Evolutionary conservation across 352 stramenopile genomes (phyloP), one percentile per base, ranked within the genome.

Genomic region (Pythium pectinolyticum): DNA sequence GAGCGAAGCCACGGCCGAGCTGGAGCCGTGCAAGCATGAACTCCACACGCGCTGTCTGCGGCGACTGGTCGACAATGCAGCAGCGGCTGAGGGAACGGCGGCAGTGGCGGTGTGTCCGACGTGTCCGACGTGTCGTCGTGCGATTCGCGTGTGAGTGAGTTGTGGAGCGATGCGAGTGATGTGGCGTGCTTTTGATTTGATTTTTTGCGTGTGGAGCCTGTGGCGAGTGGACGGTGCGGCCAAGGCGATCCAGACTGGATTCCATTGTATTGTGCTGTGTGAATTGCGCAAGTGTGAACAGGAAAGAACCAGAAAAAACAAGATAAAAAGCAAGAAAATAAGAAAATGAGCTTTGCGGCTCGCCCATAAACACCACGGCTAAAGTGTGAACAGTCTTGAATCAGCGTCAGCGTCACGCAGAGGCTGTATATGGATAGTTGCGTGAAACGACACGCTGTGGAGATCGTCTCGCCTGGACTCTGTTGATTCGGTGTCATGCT

Each of bases 21-120:
- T 88, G 20, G 22, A 28, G 4, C 65, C 51, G n/a, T 90, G 81
- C 39, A 25, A 67, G n/a, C 81, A 90, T 28, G 69, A 80, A 46
- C 71, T 91, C 22, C 80, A 91, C 56, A 70, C 63, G 20, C 56
- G 49, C 11, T 90, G 78, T 31, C 57, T 79, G 8, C 48, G 43
- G 12, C 12, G 17, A 2, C 55, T 69, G n/a, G 14, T 60, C 27
- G 28, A 55, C 19, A 58, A n/a, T 30, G 46, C 43, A 20, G 35
- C 25, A 15, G 54, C 28, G 12, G 55, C 19, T 30, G 53, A 59
- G 4, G 55, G 46, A 2, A 59, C 8, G 22, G 17, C 43, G 17
- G 35, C 25, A 15, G 54, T 30, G 12, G 55, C 19, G 19, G 53
- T 55, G 4, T 47, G 46, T 1, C 54, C 8, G 22, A 17, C 43